Evolutionary conservation across 1,139 yeast species (phyloP).

Genomic region (Zygosaccharomyces sapae): DNA sequence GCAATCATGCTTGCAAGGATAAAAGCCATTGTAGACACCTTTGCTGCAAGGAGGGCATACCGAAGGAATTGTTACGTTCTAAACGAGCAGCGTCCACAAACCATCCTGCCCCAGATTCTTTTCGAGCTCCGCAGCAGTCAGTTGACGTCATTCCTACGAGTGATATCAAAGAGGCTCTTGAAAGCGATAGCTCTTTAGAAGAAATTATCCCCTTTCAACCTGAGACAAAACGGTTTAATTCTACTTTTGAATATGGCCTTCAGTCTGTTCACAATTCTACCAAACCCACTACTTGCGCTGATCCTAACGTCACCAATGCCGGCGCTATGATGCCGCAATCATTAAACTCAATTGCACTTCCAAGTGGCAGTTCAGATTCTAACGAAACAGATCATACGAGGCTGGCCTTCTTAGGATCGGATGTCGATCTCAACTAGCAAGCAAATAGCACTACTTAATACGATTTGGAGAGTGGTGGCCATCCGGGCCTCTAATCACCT

Average conservation of each 20-base stretch:
- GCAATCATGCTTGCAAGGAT: slow-evolving; percentile 42
- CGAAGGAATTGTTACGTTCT: slow-evolving; percentile 15
- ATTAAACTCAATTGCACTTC: neutral
- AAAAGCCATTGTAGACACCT: slow-evolving; percentile 40
- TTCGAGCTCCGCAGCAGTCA: neutral
- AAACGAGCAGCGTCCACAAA: neutral
- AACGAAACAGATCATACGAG: neutral
- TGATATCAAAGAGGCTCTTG: neutral
- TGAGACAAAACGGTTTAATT: neutral
- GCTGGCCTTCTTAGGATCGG: slow-evolving; percentile 25
- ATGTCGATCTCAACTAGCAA: slow-evolving; percentile 20
- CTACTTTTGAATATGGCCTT: neutral
- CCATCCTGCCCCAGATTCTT: neutral
- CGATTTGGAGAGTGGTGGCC: neutral
- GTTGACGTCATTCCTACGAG: neutral
- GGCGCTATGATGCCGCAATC: neutral
- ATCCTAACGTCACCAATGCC: neutral
- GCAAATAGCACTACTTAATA: neutral
- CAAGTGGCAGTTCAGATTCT: neutral
- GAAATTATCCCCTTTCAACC: neutral
- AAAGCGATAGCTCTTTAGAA: neutral
- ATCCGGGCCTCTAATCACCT: neutral
- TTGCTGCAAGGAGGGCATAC: slow-evolving; percentile 45
- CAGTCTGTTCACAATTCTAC: neutral
- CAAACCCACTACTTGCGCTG: neutral